Percentiles rank a stretch among this genome's conserved stretches.
phyloP scores from a whole-genome alignment of 805 yeast genomes.

The Candida nemodendra region DNA sequence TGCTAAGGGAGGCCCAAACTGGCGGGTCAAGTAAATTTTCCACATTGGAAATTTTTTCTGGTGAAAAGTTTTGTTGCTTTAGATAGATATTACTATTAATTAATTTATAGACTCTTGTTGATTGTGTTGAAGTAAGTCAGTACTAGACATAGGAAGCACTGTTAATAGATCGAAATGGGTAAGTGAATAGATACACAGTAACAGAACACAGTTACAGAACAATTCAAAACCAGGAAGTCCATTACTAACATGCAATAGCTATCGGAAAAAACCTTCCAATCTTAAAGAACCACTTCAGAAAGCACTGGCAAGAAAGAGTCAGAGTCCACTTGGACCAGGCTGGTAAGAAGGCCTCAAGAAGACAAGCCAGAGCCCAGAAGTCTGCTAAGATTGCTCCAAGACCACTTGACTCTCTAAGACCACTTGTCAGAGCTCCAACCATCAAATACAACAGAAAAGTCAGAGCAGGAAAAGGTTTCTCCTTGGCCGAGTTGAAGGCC shows the following conservation, averaged over 20 bases:
- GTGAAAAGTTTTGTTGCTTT: background rate
- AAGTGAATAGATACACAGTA: too few relatives aligned
- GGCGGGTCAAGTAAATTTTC: too few relatives aligned
- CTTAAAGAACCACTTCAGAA: conserved; percentile 99
- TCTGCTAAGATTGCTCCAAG: conserved; percentile 97
- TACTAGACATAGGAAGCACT: background rate
- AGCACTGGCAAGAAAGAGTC: conserved; percentile 99
- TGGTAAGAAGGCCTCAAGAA: conserved; percentile 97
- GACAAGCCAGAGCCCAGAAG: conserved; percentile 89
- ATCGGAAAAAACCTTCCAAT: conserved; percentile 98
- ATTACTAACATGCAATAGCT: conserved; percentile 54
- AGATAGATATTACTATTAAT: too few relatives aligned
- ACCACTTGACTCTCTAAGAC: conserved; percentile 95
- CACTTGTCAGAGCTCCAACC: conserved; percentile 98
- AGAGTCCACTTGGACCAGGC: conserved; percentile 99
- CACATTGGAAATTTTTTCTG: too few relatives aligned
- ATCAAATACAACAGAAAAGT: conserved; percentile 98
- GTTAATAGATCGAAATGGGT: conserved; percentile 24
- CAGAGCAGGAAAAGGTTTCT: conserved; percentile 99
- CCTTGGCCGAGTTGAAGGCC: conserved; percentile 97
- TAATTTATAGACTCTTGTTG: too few relatives aligned
- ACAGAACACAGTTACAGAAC: background rate
- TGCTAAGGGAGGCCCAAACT: too few relatives aligned
- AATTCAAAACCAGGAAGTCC: too few relatives aligned
- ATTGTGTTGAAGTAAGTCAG: too few relatives aligned